Conservation (phyloP, 768 basidiomycete species). For the Epithele typhae region DNA sequence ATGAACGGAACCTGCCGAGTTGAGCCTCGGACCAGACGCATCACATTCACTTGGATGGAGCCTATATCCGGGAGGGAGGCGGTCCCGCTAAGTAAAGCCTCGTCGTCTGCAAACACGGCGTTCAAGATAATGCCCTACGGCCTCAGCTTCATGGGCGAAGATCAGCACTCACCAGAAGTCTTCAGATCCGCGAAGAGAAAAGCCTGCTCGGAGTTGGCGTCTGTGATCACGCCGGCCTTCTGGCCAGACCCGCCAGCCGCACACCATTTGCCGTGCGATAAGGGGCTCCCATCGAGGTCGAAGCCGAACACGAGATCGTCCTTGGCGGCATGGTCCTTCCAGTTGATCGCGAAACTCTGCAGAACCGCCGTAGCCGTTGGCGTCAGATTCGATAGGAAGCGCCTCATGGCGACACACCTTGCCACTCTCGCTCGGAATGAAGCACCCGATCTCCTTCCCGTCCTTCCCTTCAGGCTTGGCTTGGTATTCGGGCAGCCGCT, state of each 20-base stretch:
- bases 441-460: slow-evolving; percentile 5
- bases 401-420: no score
- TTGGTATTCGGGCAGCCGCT: slow-evolving; percentile 4
- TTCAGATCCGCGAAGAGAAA: not conserved
- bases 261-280: not conserved
- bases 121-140: no score
- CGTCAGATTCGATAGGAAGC: no score
- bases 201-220: not conserved
- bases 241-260: not conserved
- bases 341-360: not conserved
- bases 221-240: not conserved
- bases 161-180: not conserved
- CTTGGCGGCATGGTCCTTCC: not conserved
- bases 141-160: no score
- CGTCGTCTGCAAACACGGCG: slow-evolving; percentile 5
- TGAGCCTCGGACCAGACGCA: not conserved
- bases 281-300: not conserved
- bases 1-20: not conserved
- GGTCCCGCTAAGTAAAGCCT: not conserved
- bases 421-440: slow-evolving; percentile 13
- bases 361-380: no score
- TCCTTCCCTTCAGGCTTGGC: not conserved
- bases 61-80: slow-evolving; percentile 1
- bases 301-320: not conserved
- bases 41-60: slow-evolving; percentile 2